Base-by-base conservation (phyloP, 2,329 filamentous ascomycete genomes). In the Aspergillus vadensis region DNA sequence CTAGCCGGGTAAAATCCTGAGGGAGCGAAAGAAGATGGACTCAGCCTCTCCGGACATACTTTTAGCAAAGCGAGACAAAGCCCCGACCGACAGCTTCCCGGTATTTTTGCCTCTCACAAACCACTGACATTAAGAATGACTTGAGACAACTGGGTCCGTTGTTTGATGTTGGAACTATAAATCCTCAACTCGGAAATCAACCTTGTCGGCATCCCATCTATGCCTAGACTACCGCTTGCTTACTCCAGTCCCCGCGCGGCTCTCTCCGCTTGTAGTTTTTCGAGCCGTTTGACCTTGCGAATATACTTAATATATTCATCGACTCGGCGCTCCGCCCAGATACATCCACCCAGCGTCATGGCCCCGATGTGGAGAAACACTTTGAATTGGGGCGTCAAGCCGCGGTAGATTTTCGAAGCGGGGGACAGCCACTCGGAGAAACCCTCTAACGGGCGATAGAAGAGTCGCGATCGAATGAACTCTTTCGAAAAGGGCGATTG, bases 351-450 rank as follows among this genome's bases (percentile, higher is more conserved):
- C 51, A 82, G 68, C 5, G 76, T 82, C 79, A 82, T 81, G 36
- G 70, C 73, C 4, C 75, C 76, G 30, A 82, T 75, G 61, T 82
- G 80, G 38, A 82, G 65, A 63, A 80, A 82, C 27, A 81, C 76
- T 63, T 82, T 82, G 69, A 81, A 82, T 62, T 82, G 80, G 48
- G 78, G 72, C 14, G 80, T 82, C 60, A 82, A 66, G 5, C 77
- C 76, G 23, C 79, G 79, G 67, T 82, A 82, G 41, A 82, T 63
- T 27, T 72, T 77, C 43, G 75, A 75, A 6, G 68, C 66, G 15
- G 74, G 77, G 17, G 76, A 80, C 55, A 83, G 73, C 67, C 80
- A 80, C 23, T 76, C 73, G 0, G 81, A 83, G 67, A 84, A 81
- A 0, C 77, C 79, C 57, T 82, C 80, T 5, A 83, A 66, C 2